Base-by-base conservation (phyloP, 768 basidiomycete species). In the Lactarius quietus region DNA sequence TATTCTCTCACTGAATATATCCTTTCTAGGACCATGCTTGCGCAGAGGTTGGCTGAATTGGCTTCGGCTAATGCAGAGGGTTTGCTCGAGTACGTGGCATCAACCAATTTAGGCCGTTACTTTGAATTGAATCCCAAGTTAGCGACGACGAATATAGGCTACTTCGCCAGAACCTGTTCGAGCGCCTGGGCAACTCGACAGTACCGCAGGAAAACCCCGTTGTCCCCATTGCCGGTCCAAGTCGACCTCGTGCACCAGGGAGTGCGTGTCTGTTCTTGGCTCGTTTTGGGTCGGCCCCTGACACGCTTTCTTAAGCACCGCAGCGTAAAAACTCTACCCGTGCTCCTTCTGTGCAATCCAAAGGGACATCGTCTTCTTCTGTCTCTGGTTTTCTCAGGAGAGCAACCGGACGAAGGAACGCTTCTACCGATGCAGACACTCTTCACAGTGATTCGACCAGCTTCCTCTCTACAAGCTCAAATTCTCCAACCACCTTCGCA, bases 111-210 rank as follows among this genome's bases (percentile, higher is more conserved):
- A 26, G 29, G 63, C 15, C 26, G 20, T 45, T 61, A 48, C 28
- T 23, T 57, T 39, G 55, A 28, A 26, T 56, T 43, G 36, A 61
- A 33, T 20, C 63, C 38, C 56, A 64, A 35, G 57, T 9, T 74
- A 93, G 92, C 72, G 89, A 93, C 75, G 90, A 93, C 69, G 92
- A 92, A 73, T 93, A 93, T 73, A 86, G 92, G 58, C 74, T 93
- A 51, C 82, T 94, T 15, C 86, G 92, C 52, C 91, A 92, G 74
- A 91, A 87, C 72, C 79, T 94, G 43, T 93, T 94, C 70, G 90
- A 93, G 73, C 84, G 92, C 59, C 85, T 91, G 71, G 82, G 89
- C 18, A 84, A 77, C 66, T 81, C 79, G 29, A 72, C 78, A 10
- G 79, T 89, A 26, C 89, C 90, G 6, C 78, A 81, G 43, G 90